A percentile compares a stretch with the other conserved stretches of the same genome.
These are phyloP conservation scores for Rhizopogon hawkerae DNA, from an alignment of 1,284 basidiomycete species.

Conservation along the genomic window DNA sequence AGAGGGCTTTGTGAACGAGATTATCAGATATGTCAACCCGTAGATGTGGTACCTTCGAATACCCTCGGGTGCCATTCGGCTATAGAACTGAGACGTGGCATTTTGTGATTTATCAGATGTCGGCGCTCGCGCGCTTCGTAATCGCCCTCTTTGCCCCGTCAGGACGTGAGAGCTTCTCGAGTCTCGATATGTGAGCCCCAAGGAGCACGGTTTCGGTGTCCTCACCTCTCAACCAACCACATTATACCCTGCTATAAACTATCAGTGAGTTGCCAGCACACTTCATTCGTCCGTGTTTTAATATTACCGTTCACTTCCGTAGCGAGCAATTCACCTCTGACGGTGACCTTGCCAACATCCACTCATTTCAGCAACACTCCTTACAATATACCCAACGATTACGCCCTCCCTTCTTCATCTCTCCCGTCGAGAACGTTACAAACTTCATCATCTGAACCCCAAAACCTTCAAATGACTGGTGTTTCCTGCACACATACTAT, in stretches of 20 bases:
- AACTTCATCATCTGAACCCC: conserved; percentile 2
- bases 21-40: too few relatives aligned
- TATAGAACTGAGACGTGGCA: neutral
- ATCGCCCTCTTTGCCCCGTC: conserved; percentile 12
- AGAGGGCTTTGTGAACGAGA: too few relatives aligned
- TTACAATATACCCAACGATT: conserved; percentile 11
- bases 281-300: neutral
- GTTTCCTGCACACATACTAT: conserved; percentile 7
- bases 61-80: conserved; percentile 10
- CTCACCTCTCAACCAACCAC: neutral
- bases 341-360: neutral
- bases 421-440: conserved; percentile 18
- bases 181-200: neutral
- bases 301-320: neutral
- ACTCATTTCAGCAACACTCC: conserved; percentile 21
- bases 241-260: conserved; percentile 4
- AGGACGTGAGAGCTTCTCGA: conserved; percentile 2
- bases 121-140: neutral
- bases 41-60: neutral
- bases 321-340: neutral
- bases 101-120: conserved; percentile 7
- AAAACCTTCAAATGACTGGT: neutral
- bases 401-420: conserved; percentile 42
- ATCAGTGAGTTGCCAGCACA: conserved; percentile 7
- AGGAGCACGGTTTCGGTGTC: too few relatives aligned